A percentile compares a stretch with the other conserved stretches of the same genome.
phyloP scores from a whole-genome alignment of 2,329 filamentous ascomycete genomes.

The Metarhizium humberi region DNA sequence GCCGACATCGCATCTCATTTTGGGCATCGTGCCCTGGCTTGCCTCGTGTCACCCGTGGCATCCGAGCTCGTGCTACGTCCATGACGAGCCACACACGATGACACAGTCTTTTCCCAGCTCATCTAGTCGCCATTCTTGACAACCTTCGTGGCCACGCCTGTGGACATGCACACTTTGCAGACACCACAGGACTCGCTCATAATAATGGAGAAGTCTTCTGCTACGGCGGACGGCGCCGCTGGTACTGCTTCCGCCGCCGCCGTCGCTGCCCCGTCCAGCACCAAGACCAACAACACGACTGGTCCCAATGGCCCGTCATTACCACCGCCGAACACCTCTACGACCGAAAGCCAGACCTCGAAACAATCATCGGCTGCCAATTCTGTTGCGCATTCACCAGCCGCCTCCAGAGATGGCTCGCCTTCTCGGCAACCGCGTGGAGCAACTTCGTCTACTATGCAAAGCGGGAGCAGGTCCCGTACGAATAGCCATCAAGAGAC shows the following conservation, averaged over 20 bases:
- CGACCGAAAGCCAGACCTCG: constrained; percentile 20
- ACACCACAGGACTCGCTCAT: constrained; percentile 16
- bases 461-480: constrained; percentile 43
- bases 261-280: constrained; percentile 9
- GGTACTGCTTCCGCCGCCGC: constrained; percentile 7
- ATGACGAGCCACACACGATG: constrained; percentile 28
- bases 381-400: constrained; percentile 26
- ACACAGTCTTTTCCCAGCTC: constrained; percentile 14
- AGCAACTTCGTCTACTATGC: constrained; percentile 24
- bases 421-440: constrained; percentile 31
- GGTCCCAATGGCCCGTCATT: constrained; percentile 1
- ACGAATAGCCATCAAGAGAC: constrained; percentile 57
- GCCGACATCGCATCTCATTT: background rate
- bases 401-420: constrained; percentile 37
- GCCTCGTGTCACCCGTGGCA: constrained; percentile 2
- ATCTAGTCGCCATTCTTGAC: constrained; percentile 14
- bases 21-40: constrained; percentile 3
- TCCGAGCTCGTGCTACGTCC: constrained; percentile 12
- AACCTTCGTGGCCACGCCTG: constrained; percentile 19
- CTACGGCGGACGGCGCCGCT: constrained; percentile 9
- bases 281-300: constrained; percentile 2
- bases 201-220: constrained; percentile 26
- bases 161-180: constrained; percentile 23
- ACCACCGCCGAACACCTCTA: constrained; percentile 9
- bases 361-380: constrained; percentile 27